These are phyloP conservation scores for Plasmopara halstedii DNA, from an alignment of 352 stramenopile genomes.

Conservation along the genomic window DNA sequence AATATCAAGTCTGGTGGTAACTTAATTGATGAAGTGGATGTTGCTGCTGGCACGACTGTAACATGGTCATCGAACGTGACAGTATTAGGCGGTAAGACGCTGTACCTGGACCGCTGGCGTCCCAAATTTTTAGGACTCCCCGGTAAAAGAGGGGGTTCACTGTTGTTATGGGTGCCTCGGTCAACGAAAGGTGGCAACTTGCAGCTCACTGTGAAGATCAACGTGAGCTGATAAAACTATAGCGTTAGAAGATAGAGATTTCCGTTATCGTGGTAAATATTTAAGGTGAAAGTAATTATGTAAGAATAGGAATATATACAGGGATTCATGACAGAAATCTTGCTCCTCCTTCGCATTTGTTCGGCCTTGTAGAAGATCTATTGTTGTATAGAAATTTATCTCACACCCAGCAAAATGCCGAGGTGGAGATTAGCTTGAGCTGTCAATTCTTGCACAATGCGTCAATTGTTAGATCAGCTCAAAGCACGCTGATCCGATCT, in stretches of 20 bases:
- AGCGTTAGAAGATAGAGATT: slow-evolving; percentile 3
- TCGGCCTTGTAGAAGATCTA: too few relatives aligned
- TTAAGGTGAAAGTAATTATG: neutral
- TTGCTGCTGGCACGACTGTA: slow-evolving; percentile 23
- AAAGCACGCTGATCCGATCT: too few relatives aligned
- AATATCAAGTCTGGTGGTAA: slow-evolving; percentile 35
- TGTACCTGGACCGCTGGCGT: slow-evolving; percentile 38
- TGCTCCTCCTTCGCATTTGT: too few relatives aligned
- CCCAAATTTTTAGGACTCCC: slow-evolving; percentile 26
- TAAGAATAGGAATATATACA: neutral
- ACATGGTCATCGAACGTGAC: slow-evolving; percentile 26
- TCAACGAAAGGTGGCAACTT: slow-evolving; percentile 18
- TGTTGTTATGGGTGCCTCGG: slow-evolving; percentile 31
- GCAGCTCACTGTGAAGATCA: slow-evolving; percentile 19
- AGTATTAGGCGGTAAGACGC: slow-evolving; percentile 25
- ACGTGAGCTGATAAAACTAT: slow-evolving; percentile 17
- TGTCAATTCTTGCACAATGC: too few relatives aligned
- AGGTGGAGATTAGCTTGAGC: too few relatives aligned
- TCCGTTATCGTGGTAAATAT: slow-evolving; percentile 1
- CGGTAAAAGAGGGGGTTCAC: slow-evolving; percentile 23
- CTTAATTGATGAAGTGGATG: slow-evolving; percentile 18
- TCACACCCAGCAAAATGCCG: too few relatives aligned
- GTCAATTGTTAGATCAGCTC: too few relatives aligned
- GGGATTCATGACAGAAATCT: too few relatives aligned
- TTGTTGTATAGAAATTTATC: too few relatives aligned